phyloP scores from a whole-genome alignment of 306 rosid species.

The Dryas alaskensis region DNA sequence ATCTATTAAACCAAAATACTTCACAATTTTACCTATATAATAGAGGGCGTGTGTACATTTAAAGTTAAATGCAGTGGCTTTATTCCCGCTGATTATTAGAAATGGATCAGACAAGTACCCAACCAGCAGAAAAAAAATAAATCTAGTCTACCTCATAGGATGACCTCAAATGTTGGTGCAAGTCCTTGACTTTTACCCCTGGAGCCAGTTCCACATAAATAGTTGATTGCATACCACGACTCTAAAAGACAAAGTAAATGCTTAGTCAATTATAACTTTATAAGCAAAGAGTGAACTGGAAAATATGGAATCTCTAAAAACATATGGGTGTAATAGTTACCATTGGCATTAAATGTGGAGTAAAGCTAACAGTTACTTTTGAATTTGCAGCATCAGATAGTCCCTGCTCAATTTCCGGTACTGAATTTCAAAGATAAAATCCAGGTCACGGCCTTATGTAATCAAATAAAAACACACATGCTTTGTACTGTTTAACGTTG shows the following conservation, averaged over 20 bases:
- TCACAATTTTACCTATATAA: neutral
- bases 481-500: neutral
- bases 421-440: constrained; percentile 47
- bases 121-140: constrained; percentile 16
- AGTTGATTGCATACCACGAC: constrained; percentile 94
- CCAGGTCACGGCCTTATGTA: constrained; percentile 15
- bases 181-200: constrained; percentile 63
- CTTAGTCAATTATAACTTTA: neutral
- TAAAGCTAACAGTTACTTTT: constrained; percentile 75
- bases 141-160: constrained; percentile 57
- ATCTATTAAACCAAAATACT: neutral
- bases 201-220: constrained; percentile 89
- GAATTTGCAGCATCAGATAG: constrained; percentile 74
- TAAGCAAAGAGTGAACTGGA: constrained; percentile 14
- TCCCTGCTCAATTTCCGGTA: constrained; percentile 94
- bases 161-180: constrained; percentile 59
- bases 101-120: constrained; percentile 18
- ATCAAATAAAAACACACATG: constrained; percentile 3
- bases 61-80: neutral
- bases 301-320: constrained; percentile 2
- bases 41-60: neutral
- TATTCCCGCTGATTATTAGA: neutral
- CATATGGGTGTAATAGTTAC: constrained; percentile 36
- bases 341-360: constrained; percentile 96
- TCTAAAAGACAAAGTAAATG: constrained; percentile 40